Conservation (phyloP, 768 basidiomycete species). For the Obba rivulosa region DNA sequence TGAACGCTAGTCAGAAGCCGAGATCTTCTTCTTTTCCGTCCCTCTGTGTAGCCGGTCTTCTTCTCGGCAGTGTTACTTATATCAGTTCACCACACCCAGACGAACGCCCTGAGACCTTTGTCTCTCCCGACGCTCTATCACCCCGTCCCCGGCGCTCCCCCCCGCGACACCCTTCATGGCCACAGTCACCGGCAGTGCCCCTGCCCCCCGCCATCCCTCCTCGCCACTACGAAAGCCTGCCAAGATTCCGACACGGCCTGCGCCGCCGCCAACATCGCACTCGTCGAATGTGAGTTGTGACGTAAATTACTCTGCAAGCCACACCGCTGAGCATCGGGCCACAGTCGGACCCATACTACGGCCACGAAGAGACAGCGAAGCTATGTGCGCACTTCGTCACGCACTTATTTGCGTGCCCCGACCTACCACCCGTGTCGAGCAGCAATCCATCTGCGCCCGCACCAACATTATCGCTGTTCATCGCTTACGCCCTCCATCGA, state of each 20-base stretch:
- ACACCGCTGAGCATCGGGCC: background rate
- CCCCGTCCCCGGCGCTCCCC: conserved; percentile 11
- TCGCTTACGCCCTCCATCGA: conserved; percentile 84
- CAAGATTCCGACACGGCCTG: conserved; percentile 10
- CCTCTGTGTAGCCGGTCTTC: background rate
- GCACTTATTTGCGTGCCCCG: conserved; percentile 39
- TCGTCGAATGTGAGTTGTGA: conserved; percentile 8
- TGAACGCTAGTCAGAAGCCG: background rate
- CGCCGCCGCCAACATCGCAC: conserved; percentile 10
- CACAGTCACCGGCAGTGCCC: conserved; percentile 18
- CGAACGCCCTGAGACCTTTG: background rate
- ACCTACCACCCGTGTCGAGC: conserved; percentile 43
- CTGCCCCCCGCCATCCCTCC: conserved; percentile 19
- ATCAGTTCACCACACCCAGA: conserved; percentile 7
- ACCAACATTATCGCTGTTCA: conserved; percentile 68
- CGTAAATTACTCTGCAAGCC: conserved; percentile 5
- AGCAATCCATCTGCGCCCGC: conserved; percentile 42
- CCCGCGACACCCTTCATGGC: conserved; percentile 19
- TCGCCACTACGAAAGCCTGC: conserved; percentile 23
- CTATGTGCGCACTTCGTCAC: conserved; percentile 39
- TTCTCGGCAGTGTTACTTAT: conserved; percentile 12
- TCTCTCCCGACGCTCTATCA: background rate
- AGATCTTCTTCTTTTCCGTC: background rate
- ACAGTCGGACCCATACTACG: conserved; percentile 38
- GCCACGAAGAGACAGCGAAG: conserved; percentile 38